These are phyloP conservation scores for Vicia villosa DNA, from an alignment of 306 rosid species.

Conservation along the genomic window DNA sequence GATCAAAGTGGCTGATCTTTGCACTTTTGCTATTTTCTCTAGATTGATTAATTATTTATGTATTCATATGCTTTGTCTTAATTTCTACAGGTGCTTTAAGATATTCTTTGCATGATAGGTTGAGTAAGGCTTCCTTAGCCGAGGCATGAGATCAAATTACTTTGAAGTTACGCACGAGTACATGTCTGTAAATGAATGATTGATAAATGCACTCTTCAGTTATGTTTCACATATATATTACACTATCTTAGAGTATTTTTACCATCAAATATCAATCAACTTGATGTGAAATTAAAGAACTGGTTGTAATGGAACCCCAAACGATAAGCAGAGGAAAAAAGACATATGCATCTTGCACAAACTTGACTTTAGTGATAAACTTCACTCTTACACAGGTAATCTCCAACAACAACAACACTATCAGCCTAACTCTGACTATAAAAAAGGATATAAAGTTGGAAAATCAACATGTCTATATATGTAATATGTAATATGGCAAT, in stretches of 20 bases:
- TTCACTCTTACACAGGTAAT: not conserved
- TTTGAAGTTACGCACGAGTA: too few relatives aligned
- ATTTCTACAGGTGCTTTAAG: too few relatives aligned
- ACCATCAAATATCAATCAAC: slow-evolving; percentile 13
- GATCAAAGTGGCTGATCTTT: slow-evolving; percentile 30
- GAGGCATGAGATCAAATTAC: too few relatives aligned
- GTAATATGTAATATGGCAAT: too few relatives aligned
- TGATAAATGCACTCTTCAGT: slow-evolving; percentile 1
- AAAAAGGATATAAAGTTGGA: too few relatives aligned
- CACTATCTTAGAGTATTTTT: not conserved
- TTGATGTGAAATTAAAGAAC: slow-evolving; percentile 6
- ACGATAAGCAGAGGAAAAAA: not conserved
- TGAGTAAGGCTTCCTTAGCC: too few relatives aligned
- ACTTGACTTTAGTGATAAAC: slow-evolving; percentile 10
- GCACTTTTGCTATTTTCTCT: slow-evolving; percentile 12
- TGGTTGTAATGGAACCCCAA: not conserved
- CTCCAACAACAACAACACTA: not conserved
- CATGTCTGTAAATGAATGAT: too few relatives aligned
- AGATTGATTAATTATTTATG: not conserved
- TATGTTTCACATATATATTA: slow-evolving; percentile 13
- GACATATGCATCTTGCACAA: slow-evolving; percentile 4
- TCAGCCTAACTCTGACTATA: too few relatives aligned
- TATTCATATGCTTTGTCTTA: too few relatives aligned
- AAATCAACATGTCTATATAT: too few relatives aligned
- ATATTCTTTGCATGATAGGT: too few relatives aligned